phyloP scores from a whole-genome alignment of 1,139 yeast species.

The Saccharomyces pastorianus region DNA sequence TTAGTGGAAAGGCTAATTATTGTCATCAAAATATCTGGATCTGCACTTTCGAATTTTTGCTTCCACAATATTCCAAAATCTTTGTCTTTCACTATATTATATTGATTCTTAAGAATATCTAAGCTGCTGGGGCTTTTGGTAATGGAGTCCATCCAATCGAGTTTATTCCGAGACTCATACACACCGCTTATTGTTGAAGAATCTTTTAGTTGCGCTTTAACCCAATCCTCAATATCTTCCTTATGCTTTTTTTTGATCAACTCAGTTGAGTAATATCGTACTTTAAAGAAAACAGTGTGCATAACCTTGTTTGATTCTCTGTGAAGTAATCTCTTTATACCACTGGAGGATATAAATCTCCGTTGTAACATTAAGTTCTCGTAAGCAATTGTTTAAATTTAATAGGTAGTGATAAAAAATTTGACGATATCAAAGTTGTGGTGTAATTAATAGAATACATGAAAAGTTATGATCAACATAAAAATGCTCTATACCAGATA shows the following conservation, averaged over 20 bases:
- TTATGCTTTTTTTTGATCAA: constrained; percentile 6
- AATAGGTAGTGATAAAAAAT: not conserved
- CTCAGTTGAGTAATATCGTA: constrained; percentile 1
- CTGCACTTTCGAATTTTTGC: constrained; percentile 14
- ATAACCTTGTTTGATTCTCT: not conserved
- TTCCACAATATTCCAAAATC: constrained; percentile 10
- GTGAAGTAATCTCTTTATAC: not conserved
- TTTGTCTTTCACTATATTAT: not conserved
- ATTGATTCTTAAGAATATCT: not conserved
- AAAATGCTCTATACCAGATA: not conserved
- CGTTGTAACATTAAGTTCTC: not conserved
- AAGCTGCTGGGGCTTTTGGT: not conserved
- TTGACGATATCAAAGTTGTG: not conserved
- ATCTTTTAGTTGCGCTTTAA: constrained; percentile 9
- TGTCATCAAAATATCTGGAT: constrained; percentile 7
- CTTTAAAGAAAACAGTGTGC: not conserved
- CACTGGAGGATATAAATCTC: not conserved
- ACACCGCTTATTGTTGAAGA: not conserved
- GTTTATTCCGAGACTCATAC: not conserved
- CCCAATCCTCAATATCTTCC: constrained; percentile 13
- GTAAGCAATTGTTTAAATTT: not conserved
- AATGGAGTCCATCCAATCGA: not conserved
- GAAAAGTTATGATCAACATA: constrained; percentile 24
- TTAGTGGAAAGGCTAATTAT: constrained; percentile 10
- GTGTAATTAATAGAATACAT: not conserved